These are phyloP conservation scores for Medicago ruthenica DNA, from an alignment of 306 rosid genomes.

Conservation along the genomic window DNA sequence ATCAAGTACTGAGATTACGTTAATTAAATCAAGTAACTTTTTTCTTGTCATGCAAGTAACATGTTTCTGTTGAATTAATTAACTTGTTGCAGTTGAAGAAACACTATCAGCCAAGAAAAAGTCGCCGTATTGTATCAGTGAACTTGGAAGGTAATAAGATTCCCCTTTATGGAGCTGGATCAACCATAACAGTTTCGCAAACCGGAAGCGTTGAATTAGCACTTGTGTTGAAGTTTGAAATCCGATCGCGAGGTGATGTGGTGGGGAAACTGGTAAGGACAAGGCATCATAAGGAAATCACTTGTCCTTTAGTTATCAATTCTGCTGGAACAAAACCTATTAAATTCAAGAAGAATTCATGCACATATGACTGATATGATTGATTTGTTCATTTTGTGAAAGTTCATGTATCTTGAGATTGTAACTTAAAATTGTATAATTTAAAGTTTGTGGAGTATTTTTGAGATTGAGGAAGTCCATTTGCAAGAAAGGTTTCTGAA, in stretches of 20 bases:
- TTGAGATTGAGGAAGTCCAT: constrained; percentile 15
- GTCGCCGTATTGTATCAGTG: constrained; percentile 60
- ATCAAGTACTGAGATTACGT: constrained; percentile 1
- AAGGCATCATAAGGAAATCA: constrained; percentile 62
- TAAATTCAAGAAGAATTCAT: constrained; percentile 67
- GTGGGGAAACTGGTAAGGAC: constrained; percentile 88
- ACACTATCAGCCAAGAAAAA: constrained; percentile 85
- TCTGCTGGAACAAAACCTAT: constrained; percentile 66
- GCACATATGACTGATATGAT: constrained; percentile 60
- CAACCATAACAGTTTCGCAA: constrained; percentile 51
- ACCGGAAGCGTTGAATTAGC: constrained; percentile 61
- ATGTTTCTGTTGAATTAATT: not conserved
- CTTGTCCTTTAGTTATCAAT: constrained; percentile 71
- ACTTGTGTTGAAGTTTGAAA: constrained; percentile 59
- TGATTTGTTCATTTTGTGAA: constrained; percentile 21
- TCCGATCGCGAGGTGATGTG: constrained; percentile 73
- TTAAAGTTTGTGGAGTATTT: constrained; percentile 23
- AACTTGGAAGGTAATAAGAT: constrained; percentile 69
- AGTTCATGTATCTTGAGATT: constrained; percentile 25
- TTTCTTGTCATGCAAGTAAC: constrained; percentile 22
- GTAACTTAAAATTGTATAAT: constrained; percentile 33
- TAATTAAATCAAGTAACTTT: not conserved
- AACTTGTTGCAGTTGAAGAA: constrained; percentile 69
- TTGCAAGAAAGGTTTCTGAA: constrained; percentile 28
- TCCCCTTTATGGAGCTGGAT: constrained; percentile 93